phyloP scores from a whole-genome alignment of 148 eudicot species.

The Mesembryanthemum crystallinum region DNA sequence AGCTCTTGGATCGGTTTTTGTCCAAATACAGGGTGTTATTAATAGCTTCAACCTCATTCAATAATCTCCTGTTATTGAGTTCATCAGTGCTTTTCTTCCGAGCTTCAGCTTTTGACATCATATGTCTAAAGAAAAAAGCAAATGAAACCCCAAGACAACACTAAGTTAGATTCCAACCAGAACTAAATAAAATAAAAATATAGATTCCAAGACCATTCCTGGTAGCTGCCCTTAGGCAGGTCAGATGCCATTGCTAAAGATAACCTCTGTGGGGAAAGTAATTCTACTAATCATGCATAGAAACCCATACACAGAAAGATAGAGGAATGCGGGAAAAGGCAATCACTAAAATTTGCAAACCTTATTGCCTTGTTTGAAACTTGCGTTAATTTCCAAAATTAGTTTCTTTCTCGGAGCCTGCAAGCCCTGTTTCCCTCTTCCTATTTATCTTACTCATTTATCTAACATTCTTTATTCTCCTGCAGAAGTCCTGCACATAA shows the following conservation, averaged over 20 bases:
- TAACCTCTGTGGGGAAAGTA: not conserved
- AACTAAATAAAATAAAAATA: not conserved
- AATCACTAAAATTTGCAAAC: not conserved
- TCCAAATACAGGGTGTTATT: conserved; percentile 63
- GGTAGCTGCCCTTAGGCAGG: not conserved
- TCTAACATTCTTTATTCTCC: conserved; percentile 6
- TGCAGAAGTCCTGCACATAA: not conserved
- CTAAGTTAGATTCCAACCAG: conserved; percentile 16
- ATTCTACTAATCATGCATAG: not conserved
- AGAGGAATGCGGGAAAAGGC: not conserved
- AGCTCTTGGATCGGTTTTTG: conserved; percentile 39
- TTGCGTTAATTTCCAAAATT: conserved; percentile 1
- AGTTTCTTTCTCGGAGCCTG: not conserved
- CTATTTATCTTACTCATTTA: not conserved
- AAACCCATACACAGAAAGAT: not conserved
- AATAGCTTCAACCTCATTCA: conserved; percentile 65
- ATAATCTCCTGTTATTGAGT: conserved; percentile 46
- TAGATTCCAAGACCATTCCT: not conserved
- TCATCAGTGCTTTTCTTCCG: conserved; percentile 48
- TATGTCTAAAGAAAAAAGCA: conserved; percentile 20
- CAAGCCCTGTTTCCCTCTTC: not conserved
- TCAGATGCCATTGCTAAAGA: not conserved
- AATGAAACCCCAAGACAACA: conserved; percentile 7
- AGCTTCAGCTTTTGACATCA: conserved; percentile 45
- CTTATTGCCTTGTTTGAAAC: conserved; percentile 2